Evolutionary conservation across 2,329 filamentous ascomycete species (phyloP).

Genomic region (Plectosphaerella sp.): DNA sequence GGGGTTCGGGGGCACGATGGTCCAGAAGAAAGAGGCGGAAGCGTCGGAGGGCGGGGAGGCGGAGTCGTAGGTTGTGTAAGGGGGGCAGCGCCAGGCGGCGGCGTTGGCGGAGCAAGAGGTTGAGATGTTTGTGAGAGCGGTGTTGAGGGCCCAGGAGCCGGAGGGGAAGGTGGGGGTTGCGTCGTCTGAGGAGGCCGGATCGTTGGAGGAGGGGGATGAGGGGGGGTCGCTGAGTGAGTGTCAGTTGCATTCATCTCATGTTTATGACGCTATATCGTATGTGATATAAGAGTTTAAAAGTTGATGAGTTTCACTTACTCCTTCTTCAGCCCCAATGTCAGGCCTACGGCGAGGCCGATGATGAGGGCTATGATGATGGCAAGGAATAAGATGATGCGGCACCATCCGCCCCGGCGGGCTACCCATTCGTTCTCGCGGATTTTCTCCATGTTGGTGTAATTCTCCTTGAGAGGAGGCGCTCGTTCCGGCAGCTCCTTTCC

Average conservation of each 20-base stretch:
- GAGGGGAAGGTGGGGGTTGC: conserved; percentile 43
- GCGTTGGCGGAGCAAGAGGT: conserved; percentile 55
- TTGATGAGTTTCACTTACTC: conserved; percentile 20
- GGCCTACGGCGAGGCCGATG: conserved; percentile 32
- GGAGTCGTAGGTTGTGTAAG: conserved; percentile 42
- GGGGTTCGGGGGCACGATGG: conserved; percentile 39
- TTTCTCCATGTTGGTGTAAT: conserved; percentile 1
- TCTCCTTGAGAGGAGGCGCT: conserved; percentile 1
- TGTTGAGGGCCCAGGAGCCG: conserved; percentile 58
- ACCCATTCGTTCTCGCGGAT: conserved; percentile 12
- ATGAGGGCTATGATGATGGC: conserved; percentile 24
- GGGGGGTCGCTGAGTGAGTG: not conserved
- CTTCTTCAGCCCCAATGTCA: conserved; percentile 32
- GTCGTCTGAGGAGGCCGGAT: not conserved
- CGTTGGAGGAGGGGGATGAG: conserved; percentile 1
- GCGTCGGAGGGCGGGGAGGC: conserved; percentile 27
- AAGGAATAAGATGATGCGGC: conserved; percentile 22
- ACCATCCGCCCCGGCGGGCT: conserved; percentile 23
- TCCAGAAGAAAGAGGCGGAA: conserved; percentile 54
- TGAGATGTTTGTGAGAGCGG: conserved; percentile 47
- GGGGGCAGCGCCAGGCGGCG: conserved; percentile 59
- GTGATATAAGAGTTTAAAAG: not conserved
- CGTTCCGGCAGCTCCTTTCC: not conserved
- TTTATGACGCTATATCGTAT: not conserved
- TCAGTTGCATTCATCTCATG: conserved; percentile 1